These are phyloP conservation scores for Thraustochytrium aureum DNA, from an alignment of 352 stramenopile species.

Conservation along the genomic window DNA sequence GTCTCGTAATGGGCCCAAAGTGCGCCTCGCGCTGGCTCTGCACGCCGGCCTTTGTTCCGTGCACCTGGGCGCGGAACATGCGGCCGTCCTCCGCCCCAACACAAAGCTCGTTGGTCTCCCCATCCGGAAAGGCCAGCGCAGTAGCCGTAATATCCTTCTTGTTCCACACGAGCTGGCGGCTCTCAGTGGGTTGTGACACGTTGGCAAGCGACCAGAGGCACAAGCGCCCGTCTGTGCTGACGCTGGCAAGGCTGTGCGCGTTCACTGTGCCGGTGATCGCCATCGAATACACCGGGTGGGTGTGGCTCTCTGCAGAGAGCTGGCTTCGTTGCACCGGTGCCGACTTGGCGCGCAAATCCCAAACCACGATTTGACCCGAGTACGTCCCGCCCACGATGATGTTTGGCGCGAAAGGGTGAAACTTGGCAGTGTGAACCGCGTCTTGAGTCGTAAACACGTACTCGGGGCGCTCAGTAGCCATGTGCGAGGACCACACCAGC, in stretches of 20 bases:
- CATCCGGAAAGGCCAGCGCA: slow-evolving; percentile 72
- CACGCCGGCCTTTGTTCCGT: slow-evolving; percentile 67
- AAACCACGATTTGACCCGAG: slow-evolving; percentile 64
- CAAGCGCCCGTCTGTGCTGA: slow-evolving; percentile 76
- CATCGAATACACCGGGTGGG: slow-evolving; percentile 80
- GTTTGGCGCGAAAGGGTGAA: slow-evolving; percentile 45
- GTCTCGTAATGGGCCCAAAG: slow-evolving; percentile 74
- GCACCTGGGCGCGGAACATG: slow-evolving; percentile 71
- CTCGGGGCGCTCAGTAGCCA: slow-evolving; percentile 37
- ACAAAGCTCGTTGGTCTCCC: slow-evolving; percentile 74
- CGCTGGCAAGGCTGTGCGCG: slow-evolving; percentile 68
- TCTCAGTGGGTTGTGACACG: slow-evolving; percentile 66
- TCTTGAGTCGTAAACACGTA: slow-evolving; percentile 35
- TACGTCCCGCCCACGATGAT: slow-evolving; percentile 41
- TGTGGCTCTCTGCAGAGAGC: slow-evolving; percentile 73
- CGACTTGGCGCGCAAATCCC: slow-evolving; percentile 75
- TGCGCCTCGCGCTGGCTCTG: slow-evolving; percentile 70
- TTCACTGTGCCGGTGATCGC: slow-evolving; percentile 67
- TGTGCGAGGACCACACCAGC: slow-evolving; percentile 49
- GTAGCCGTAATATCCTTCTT: slow-evolving; percentile 79
- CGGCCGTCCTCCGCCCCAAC: slow-evolving; percentile 77
- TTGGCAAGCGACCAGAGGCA: slow-evolving; percentile 76
- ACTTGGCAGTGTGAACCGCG: slow-evolving; percentile 14
- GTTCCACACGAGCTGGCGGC: slow-evolving; percentile 74
- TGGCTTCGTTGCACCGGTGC: slow-evolving; percentile 76